phyloP scores from a whole-genome alignment of 176 grass and related monocot genomes.

The Paspalum notatum region DNA sequence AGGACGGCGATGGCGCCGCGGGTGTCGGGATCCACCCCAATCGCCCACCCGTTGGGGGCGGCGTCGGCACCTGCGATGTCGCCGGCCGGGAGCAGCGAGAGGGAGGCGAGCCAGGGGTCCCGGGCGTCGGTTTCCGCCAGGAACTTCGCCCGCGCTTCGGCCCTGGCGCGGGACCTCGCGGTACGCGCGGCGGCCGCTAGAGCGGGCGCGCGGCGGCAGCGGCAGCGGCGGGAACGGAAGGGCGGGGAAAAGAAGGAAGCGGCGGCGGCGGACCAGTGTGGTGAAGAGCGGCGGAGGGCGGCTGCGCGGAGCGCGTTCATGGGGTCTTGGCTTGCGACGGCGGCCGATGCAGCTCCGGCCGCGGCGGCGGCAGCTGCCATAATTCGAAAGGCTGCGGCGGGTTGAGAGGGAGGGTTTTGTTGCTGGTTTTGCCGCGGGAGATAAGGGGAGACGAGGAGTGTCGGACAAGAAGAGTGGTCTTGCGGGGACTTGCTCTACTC shows the following conservation, averaged over 20 bases:
- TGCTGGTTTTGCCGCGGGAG: background rate
- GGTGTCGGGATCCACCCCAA: conserved; percentile 85
- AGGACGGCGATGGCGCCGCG: conserved; percentile 73
- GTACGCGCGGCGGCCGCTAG: conserved; percentile 9
- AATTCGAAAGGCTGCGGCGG: conserved; percentile 40
- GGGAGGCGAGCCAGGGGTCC: conserved; percentile 78
- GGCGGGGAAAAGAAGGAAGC: conserved; percentile 51
- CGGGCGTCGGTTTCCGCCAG: conserved; percentile 48
- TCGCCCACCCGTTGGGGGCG: conserved; percentile 53
- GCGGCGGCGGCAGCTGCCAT: conserved; percentile 42
- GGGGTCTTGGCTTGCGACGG: background rate
- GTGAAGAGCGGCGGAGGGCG: conserved; percentile 36
- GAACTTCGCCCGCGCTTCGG: conserved; percentile 56
- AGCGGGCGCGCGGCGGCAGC: background rate
- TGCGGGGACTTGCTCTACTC: too few relatives aligned
- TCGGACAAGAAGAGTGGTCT: background rate
- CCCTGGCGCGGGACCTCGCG: conserved; percentile 27
- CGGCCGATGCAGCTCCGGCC: conserved; percentile 39
- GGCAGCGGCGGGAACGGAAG: conserved; percentile 44
- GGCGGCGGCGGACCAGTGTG: conserved; percentile 28
- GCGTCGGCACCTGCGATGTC: background rate
- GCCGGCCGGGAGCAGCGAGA: conserved; percentile 56
- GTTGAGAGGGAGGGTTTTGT: conserved; percentile 7
- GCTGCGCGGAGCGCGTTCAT: conserved; percentile 51
- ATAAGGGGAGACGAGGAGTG: background rate